Evolutionary conservation across 2,329 filamentous ascomycete species (phyloP), one percentile per base, ranked within the genome.

Genomic region (Gnomoniopsis smithogilvyi): DNA sequence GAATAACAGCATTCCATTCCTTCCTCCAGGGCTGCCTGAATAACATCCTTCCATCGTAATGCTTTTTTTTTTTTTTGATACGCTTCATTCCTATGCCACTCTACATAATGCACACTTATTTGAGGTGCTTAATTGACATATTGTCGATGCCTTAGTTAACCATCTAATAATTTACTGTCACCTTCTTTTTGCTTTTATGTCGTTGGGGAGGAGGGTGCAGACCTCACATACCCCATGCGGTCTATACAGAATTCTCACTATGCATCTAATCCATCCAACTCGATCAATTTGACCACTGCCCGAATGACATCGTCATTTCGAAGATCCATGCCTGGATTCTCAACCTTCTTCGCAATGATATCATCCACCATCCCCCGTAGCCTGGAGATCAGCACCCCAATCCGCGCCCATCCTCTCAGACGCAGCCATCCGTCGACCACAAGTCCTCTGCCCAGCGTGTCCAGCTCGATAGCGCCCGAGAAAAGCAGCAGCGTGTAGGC

Each of bases 381-480:
- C 63, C 94, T 81, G 49, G 89, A 90, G 2, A 96, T 89, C 65
- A 99, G 73, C 14, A 98, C 94, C 33, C 94, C 95, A 63, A 99
- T 95, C 50, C 95, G 84, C 1, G 95, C 94, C 95, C 95, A 99
- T 1, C 95, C 95, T 24, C 92, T 83, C 34, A 99, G 76, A 38
- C 80, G 73, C 56, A 98, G 78, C 95, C 94, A 98, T 54, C 91
- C 92, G 74, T 98, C 95, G 3, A 99, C 91, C 3, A 97, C 78
- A 19, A 99, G 76, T 0, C 95, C 95, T 22, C 93, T 81, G 6
- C 94, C 94, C 47, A 92, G 78, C 0, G 92, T 96, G 74, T 98
- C 95, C 3, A 98, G 84, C 61, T 87, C 85, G 53, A 98, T 92
- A 2, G 85, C 80, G 0, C 95, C 95, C 1, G 88, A 90, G 73